These are phyloP conservation scores for Euphorbia corollata DNA, from an alignment of 441 rosid species.

Conservation along the genomic window DNA sequence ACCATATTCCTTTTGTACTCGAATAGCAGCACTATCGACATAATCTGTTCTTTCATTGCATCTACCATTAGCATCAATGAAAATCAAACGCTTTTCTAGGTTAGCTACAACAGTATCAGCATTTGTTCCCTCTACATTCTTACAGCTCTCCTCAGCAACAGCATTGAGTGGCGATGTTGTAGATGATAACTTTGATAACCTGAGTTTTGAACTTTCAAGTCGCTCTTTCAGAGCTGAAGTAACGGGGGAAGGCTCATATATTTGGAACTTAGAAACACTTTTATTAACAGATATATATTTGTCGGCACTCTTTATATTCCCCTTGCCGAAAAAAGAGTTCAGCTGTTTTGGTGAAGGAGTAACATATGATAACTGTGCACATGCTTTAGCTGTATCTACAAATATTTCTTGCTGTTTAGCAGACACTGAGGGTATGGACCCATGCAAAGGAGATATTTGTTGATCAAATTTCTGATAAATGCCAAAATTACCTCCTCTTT, in stretches of 20 bases:
- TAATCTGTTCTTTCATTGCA: conserved; percentile 11
- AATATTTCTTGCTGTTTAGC: conserved; percentile 30
- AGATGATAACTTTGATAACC: conserved; percentile 35
- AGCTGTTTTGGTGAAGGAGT: conserved; percentile 61
- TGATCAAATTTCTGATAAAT: conserved; percentile 23
- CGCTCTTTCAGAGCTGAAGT: conserved; percentile 41
- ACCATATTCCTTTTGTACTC: conserved; percentile 20
- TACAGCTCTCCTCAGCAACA: conserved; percentile 28
- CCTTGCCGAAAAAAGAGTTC: conserved; percentile 40
- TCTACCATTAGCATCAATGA: conserved; percentile 27
- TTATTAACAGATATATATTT: conserved; percentile 35
- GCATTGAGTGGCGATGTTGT: conserved; percentile 29
- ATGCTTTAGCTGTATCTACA: conserved; percentile 32
- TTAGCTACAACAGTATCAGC: conserved; percentile 29
- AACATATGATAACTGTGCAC: conserved; percentile 25
- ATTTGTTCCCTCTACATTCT: conserved; percentile 15
- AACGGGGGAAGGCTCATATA: conserved; percentile 40
- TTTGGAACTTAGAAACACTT: conserved; percentile 41
- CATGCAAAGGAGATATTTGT: conserved; percentile 32
- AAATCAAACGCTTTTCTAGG: conserved; percentile 36
- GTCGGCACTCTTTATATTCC: conserved; percentile 25
- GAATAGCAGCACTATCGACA: conserved; percentile 19
- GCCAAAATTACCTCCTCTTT: conserved; percentile 17
- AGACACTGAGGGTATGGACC: conserved; percentile 36
- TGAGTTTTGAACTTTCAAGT: conserved; percentile 44